These are phyloP conservation scores for Sporothrix protearum DNA, from an alignment of 2,329 filamentous ascomycete species.

Conservation along the genomic window DNA sequence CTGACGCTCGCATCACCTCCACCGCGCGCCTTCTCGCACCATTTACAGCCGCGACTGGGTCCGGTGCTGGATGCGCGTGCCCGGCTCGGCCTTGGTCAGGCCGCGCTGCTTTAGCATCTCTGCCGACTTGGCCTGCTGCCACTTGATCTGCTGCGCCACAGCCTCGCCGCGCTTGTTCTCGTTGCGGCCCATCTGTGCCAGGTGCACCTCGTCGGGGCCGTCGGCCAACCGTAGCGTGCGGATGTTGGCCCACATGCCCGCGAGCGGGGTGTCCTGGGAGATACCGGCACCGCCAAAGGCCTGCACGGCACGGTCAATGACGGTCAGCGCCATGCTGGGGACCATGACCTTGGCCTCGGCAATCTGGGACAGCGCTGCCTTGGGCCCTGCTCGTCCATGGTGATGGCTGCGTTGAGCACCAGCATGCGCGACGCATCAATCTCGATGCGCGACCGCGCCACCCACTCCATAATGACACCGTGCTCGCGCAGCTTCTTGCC, in stretches of 20 bases:
- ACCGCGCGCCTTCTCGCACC: background rate
- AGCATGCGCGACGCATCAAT: conserved; percentile 88
- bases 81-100: conserved; percentile 46
- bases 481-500: conserved; percentile 83
- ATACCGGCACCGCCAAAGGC: conserved; percentile 88
- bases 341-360: conserved; percentile 92
- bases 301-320: conserved; percentile 94
- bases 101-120: conserved; percentile 61
- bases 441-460: conserved; percentile 86
- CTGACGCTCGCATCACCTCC: background rate
- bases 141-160: conserved; percentile 58
- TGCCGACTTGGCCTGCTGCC: conserved; percentile 62
- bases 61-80: conserved; percentile 46
- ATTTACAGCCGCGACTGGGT: conserved; percentile 43
- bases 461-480: conserved; percentile 92
- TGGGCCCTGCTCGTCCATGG: conserved; percentile 87
- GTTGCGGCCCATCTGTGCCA: conserved; percentile 74
- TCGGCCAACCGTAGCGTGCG: conserved; percentile 83
- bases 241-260: conserved; percentile 74
- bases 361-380: conserved; percentile 87
- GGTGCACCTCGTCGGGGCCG: conserved; percentile 93
- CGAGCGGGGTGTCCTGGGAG: conserved; percentile 89
- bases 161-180: conserved; percentile 69
- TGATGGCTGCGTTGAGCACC: conserved; percentile 90
- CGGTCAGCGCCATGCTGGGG: conserved; percentile 73